These are phyloP conservation scores for Lumnitzera littorea DNA, from an alignment of 345 rosid species.

Conservation along the genomic window DNA sequence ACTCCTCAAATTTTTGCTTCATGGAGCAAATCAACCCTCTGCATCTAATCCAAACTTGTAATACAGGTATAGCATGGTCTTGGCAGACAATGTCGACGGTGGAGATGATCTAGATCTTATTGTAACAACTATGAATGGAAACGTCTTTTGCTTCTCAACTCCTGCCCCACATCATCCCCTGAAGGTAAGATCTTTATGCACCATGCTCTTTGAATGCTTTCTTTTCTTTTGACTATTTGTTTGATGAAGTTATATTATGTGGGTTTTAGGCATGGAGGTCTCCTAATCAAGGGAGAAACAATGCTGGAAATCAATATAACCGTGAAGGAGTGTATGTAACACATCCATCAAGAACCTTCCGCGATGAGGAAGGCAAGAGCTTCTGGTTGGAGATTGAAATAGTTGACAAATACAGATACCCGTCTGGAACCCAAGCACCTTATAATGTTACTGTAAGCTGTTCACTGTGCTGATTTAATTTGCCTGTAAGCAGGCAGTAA, in stretches of 20 bases:
- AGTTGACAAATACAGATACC: slow-evolving; percentile 73
- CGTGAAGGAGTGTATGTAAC: slow-evolving; percentile 82
- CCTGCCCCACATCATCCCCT: slow-evolving; percentile 95
- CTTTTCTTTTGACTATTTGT: no score
- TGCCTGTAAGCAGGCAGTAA: neutral
- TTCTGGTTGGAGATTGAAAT: slow-evolving; percentile 98
- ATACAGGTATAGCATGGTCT: slow-evolving; percentile 89
- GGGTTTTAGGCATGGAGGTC: slow-evolving; percentile 91
- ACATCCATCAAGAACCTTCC: slow-evolving; percentile 85
- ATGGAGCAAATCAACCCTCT: neutral
- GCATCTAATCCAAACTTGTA: slow-evolving; percentile 8
- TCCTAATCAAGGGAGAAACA: slow-evolving; percentile 87
- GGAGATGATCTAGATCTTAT: slow-evolving; percentile 99
- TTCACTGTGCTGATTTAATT: neutral
- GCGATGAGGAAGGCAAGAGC: slow-evolving; percentile 97
- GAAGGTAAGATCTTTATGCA: slow-evolving; percentile 48
- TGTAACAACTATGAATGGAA: slow-evolving; percentile 96
- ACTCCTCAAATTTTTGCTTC: slow-evolving; percentile 6
- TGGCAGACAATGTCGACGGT: slow-evolving; percentile 98
- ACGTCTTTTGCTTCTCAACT: slow-evolving; percentile 97
- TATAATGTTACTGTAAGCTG: slow-evolving; percentile 88
- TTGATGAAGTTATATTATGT: neutral
- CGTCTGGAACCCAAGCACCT: slow-evolving; percentile 88
- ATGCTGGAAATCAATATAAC: slow-evolving; percentile 53
- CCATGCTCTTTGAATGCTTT: slow-evolving; percentile 1